A percentile compares a stretch with the other conserved stretches of the same genome.
phyloP scores from a whole-genome alignment of 192 early-diverging fungal species.

The Entophlyctis luteolus region DNA sequence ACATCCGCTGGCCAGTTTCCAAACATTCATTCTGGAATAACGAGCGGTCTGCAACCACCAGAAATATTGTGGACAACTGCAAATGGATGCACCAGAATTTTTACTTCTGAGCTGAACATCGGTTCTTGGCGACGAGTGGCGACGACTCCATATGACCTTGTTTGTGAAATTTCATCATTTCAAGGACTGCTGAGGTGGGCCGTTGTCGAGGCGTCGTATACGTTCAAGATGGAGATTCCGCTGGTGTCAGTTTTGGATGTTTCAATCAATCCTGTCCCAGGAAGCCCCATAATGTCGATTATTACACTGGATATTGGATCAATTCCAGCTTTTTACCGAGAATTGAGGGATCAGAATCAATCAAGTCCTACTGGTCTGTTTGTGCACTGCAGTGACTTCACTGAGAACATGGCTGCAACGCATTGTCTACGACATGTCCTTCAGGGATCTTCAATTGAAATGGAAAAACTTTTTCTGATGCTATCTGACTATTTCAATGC shows the following conservation, averaged over 20 bases:
- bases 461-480: constrained; percentile 6
- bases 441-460: constrained; percentile 3
- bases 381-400: constrained; percentile 37
- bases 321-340: constrained; percentile 22
- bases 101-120: constrained; percentile 21
- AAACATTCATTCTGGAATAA: too few relatives aligned
- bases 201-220: constrained; percentile 25
- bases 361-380: not conserved
- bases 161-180: not conserved
- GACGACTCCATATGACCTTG: constrained; percentile 23
- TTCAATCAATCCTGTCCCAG: constrained; percentile 19
- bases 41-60: too few relatives aligned
- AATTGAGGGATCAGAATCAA: not conserved
- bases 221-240: constrained; percentile 34
- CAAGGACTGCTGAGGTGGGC: constrained; percentile 3
- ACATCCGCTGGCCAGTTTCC: too few relatives aligned
- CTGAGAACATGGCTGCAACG: constrained; percentile 27
- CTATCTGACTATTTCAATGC: constrained; percentile 12
- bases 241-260: constrained; percentile 20
- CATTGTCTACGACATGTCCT: constrained; percentile 25
- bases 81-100: not conserved
- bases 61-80: not conserved
- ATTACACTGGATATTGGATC: constrained; percentile 12
- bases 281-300: not conserved
- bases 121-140: constrained; percentile 35